Evolutionary conservation across 306 rosid species (phyloP).

Genomic region (Pyrus pyrifolia): DNA sequence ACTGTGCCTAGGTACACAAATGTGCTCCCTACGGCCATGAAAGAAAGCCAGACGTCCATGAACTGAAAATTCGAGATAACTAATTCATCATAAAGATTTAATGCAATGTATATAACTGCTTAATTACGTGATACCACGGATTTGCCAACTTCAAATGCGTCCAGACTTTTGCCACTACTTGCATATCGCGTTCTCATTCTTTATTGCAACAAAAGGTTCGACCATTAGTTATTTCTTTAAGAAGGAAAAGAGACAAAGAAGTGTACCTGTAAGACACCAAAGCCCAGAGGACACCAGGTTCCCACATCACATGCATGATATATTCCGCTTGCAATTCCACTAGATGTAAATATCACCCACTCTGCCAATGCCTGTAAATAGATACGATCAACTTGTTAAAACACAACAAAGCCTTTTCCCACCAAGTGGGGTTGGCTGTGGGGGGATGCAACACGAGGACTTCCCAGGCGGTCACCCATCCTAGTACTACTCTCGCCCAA

Average conservation of each 20-base stretch:
- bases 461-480: too few species aligned
- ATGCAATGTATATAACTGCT: background rate
- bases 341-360: constrained; percentile 76
- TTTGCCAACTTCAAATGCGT: background rate
- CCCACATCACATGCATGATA: constrained; percentile 99
- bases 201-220: background rate
- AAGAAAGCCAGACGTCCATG: constrained; percentile 98
- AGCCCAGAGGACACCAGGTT: constrained; percentile 78
- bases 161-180: background rate
- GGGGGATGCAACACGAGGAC: too few species aligned
- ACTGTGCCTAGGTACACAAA: constrained; percentile 70
- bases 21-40: constrained; percentile 95
- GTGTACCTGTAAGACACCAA: constrained; percentile 66
- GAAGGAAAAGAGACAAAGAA: constrained; percentile 9
- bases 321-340: constrained; percentile 82
- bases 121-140: background rate
- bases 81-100: background rate
- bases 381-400: constrained; percentile 13
- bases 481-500: too few species aligned
- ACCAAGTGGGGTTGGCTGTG: too few species aligned
- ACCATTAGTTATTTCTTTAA: background rate
- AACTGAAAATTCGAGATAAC: constrained; percentile 52
- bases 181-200: too few species aligned
- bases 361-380: constrained; percentile 76
- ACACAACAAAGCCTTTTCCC: too few species aligned